A percentile compares a stretch with the other conserved stretches of the same genome.
Conservation (phyloP, 164 flowering plant species). For the Piper betle region DNA sequence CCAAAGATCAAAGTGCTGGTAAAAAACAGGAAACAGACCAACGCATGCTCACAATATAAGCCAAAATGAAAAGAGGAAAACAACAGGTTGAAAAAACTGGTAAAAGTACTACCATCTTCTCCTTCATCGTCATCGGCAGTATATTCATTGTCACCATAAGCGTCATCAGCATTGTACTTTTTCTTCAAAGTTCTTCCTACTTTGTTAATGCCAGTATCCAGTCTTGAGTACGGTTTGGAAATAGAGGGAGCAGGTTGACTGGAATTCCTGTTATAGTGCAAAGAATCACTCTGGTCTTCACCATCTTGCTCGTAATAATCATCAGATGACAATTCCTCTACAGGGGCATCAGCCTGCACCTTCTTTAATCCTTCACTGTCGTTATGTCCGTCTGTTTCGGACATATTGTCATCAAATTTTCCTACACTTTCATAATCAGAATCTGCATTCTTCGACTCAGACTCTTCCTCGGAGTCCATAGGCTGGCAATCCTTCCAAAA, state of each 20-base stretch:
- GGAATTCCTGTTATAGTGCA: slow-evolving; percentile 31
- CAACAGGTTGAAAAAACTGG: slow-evolving; percentile 2
- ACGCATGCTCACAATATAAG: background rate
- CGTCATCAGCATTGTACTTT: slow-evolving; percentile 27
- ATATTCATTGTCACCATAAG: slow-evolving; percentile 37
- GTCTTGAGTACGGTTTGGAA: slow-evolving; percentile 32
- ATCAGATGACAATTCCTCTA: slow-evolving; percentile 96
- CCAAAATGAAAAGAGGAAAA: background rate
- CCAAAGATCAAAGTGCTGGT: too few species aligned
- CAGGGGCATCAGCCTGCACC: slow-evolving; percentile 59
- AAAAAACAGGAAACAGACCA: background rate
- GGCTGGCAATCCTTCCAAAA: slow-evolving; percentile 93
- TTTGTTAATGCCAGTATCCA: slow-evolving; percentile 27
- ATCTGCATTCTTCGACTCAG: slow-evolving; percentile 42
- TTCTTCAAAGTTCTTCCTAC: slow-evolving; percentile 27
- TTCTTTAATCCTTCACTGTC: slow-evolving; percentile 30
- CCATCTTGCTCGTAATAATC: slow-evolving; percentile 98
- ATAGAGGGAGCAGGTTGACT: slow-evolving; percentile 29
- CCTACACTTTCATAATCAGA: slow-evolving; percentile 43
- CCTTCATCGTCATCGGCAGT: slow-evolving; percentile 20
- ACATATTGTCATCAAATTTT: slow-evolving; percentile 34
- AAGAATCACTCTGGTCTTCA: slow-evolving; percentile 68
- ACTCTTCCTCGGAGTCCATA: slow-evolving; percentile 42
- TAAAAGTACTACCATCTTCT: slow-evolving; percentile 43
- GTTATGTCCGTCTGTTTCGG: slow-evolving; percentile 37